A percentile compares a stretch with the other conserved stretches of the same genome.
Evolutionary conservation across 1,284 basidiomycete genomes (phyloP).

Genomic region (Xerocomus cyaneibrunnescens): DNA sequence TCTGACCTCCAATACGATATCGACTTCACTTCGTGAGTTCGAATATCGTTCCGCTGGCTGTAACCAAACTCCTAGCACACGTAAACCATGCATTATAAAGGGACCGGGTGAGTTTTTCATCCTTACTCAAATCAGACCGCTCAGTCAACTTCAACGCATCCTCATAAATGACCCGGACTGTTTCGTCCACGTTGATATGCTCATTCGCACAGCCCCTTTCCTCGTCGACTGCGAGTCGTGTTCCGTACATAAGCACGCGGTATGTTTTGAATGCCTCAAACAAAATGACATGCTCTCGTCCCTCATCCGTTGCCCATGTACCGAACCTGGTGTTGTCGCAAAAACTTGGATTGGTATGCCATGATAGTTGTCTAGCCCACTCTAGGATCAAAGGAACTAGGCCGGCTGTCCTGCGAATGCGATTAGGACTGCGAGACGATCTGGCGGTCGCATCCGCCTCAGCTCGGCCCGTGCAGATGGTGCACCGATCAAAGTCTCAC

Average conservation of each 20-base stretch:
- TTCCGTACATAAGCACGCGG: constrained; percentile 4
- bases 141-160: not conserved
- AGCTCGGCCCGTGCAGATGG: constrained; percentile 9
- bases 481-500: not conserved
- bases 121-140: not conserved
- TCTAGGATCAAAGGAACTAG: constrained; percentile 7
- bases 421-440: constrained; percentile 14
- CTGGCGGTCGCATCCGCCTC: constrained; percentile 15
- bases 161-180: constrained; percentile 1
- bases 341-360: constrained; percentile 20
- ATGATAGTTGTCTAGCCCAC: constrained; percentile 13
- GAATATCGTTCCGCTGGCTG: not conserved
- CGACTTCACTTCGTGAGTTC: constrained; percentile 6
- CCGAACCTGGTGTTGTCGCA: constrained; percentile 12
- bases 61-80: constrained; percentile 12
- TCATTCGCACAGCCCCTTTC: constrained; percentile 21
- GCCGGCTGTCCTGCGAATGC: constrained; percentile 4
- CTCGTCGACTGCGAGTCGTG: constrained; percentile 6
- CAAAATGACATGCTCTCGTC: constrained; percentile 5
- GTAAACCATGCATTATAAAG: constrained; percentile 9
- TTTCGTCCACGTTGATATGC: constrained; percentile 19
- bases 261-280: constrained; percentile 14
- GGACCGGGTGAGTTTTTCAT: constrained; percentile 3
- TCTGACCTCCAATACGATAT: constrained; percentile 8
- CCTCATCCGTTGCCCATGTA: constrained; percentile 13